Evolutionary conservation across 192 early-diverging fungal species (phyloP).

Genomic region (Backusella macrospora): DNA sequence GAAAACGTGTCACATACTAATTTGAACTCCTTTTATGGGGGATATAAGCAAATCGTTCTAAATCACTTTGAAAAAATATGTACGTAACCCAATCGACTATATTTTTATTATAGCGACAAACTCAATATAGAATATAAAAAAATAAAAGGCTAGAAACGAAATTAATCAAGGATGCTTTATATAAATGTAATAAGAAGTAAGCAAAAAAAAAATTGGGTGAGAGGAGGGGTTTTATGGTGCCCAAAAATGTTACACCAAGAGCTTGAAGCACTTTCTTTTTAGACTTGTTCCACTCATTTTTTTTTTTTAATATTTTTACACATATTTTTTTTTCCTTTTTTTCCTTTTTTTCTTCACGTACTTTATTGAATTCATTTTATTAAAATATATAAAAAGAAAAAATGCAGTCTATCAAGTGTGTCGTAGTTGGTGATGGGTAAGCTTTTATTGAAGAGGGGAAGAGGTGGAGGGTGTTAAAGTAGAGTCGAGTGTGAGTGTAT

Average conservation of each 20-base stretch:
- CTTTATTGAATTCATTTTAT: constrained; percentile 2
- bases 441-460: not conserved
- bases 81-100: too few species aligned
- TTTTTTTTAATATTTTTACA: not conserved
- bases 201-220: not conserved
- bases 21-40: too few species aligned
- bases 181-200: not conserved
- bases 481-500: not conserved
- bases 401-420: constrained; percentile 41
- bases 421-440: constrained; percentile 41
- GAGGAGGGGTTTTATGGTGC: not conserved
- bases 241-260: not conserved
- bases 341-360: not conserved
- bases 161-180: too few species aligned
- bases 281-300: constrained; percentile 9
- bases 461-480: not conserved
- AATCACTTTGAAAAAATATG: too few species aligned
- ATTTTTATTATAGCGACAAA: too few species aligned
- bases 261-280: too few species aligned
- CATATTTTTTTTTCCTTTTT: not conserved
- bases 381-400: not conserved
- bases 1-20: too few species aligned
- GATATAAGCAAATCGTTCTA: too few species aligned
- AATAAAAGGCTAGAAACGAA: too few species aligned
- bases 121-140: too few species aligned